Conservation (phyloP, 2,329 filamentous ascomycete genomes). For the Tolypocladium nubicola region DNA sequence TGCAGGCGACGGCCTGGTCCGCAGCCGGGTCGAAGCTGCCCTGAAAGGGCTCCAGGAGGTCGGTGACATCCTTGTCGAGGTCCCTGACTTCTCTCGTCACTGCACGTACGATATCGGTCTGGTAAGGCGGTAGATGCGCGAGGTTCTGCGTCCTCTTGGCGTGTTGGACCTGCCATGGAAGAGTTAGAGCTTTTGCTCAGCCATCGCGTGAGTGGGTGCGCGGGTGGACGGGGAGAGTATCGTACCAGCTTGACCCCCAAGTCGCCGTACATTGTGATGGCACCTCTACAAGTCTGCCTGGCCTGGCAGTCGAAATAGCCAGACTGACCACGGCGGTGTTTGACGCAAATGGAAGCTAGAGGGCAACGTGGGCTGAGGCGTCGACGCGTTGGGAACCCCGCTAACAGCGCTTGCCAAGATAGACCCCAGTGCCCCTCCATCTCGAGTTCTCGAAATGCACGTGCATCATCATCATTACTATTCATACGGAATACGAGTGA, state of each 20-base stretch:
- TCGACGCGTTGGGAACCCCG: neutral
- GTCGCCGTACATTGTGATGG: constrained; percentile 69
- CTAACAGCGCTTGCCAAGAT: neutral
- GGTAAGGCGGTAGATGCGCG: constrained; percentile 78
- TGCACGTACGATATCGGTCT: constrained; percentile 79
- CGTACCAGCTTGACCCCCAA: constrained; percentile 73
- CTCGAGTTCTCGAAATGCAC: neutral
- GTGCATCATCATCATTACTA: too few species aligned
- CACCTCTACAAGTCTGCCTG: neutral
- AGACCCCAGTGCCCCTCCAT: neutral
- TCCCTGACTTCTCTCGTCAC: constrained; percentile 89
- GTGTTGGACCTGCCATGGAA: constrained; percentile 65
- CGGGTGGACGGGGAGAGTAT: neutral
- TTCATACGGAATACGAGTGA: too few species aligned
- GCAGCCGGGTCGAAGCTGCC: constrained; percentile 76
- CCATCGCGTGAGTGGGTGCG: neutral
- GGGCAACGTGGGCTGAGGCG: neutral
- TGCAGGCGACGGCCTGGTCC: constrained; percentile 76
- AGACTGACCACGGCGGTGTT: neutral
- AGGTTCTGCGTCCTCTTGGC: constrained; percentile 90
- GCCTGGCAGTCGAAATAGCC: neutral
- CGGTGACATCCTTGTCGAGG: constrained; percentile 73
- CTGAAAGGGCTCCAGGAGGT: constrained; percentile 71
- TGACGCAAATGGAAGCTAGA: neutral
- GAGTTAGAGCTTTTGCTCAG: neutral